Base-by-base conservation (phyloP, 768 basidiomycete species). In the Suillus ampliporus region DNA sequence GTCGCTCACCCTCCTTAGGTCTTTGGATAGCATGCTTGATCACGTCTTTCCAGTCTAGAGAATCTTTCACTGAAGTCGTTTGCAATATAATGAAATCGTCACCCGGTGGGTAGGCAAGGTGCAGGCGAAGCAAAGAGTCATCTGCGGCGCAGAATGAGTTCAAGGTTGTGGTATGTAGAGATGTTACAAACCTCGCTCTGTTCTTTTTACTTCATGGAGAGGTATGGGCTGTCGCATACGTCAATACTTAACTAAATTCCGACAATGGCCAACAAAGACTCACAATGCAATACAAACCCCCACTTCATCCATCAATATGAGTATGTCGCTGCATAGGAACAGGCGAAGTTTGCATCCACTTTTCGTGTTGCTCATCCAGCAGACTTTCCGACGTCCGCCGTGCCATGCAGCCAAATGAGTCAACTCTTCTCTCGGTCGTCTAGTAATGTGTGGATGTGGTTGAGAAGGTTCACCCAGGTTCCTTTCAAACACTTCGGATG, bases 311-410 rank as follows among this genome's bases (percentile, higher is more conserved):
- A 93, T 89, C 61, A 99, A 81, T 3, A 98, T 87, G 51, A n/a
- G n/a, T 47, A 96, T 91, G 71, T 98, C 96, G 69, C 85, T 97
- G 70, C 95, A 97, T 65, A 99, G 75, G 75, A 95, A 88, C 7
- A 82, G 86, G 46, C 87, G 83, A 50, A 98, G 75, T 71, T 86
- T 92, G 57, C 91, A 80, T 5, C 92, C 89, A 63, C 93, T 94
- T 78, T 92, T 95, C 2, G 90, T 83, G 73, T 98, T 98, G 67
- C 80, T 77, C 13, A 97, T 72, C 3, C 38, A 5, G 38, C 38
- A 38, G 38, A 38, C 38, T 38, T 38, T 38, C 38, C 38, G 38
- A 38, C 38, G 38, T 13, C 38, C 13, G 38, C 38, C 38, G 38
- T 38, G 38, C 38, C 38, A 38, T 38, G 38, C 13, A 38, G 14